Evolutionary conservation across 352 stramenopile genomes (phyloP).

Genomic region (Phytopythium sindhum): DNA sequence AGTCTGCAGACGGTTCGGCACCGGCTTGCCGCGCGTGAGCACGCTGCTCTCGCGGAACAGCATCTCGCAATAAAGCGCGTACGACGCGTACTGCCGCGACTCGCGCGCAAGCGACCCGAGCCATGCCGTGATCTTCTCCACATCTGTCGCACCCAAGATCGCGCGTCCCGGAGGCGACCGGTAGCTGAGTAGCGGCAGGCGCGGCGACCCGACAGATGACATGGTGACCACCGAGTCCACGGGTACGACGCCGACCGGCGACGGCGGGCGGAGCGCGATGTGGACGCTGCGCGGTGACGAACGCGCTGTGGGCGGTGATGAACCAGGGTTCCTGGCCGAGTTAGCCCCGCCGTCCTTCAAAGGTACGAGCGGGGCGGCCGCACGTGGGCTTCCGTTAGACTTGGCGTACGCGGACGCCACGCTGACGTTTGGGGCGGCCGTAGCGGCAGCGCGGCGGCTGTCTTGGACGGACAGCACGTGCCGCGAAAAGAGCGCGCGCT

Average conservation of each 20-base stretch:
- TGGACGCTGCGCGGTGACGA: background rate
- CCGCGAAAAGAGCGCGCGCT: slow-evolving; percentile 8
- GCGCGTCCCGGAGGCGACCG: slow-evolving; percentile 11
- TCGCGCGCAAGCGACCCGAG: slow-evolving; percentile 49
- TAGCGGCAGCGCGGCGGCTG: background rate
- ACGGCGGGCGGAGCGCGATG: slow-evolving; percentile 17
- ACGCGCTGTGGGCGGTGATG: background rate
- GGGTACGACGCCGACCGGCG: slow-evolving; percentile 29
- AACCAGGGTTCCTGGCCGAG: background rate
- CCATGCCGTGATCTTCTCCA: slow-evolving; percentile 65
- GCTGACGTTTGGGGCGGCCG: background rate
- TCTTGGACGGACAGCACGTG: slow-evolving; percentile 6
- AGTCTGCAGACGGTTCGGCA: slow-evolving; percentile 66
- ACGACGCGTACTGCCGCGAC: slow-evolving; percentile 46
- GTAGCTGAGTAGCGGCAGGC: slow-evolving; percentile 6
- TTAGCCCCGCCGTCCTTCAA: background rate
- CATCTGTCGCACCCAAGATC: slow-evolving; percentile 38
- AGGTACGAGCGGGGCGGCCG: background rate
- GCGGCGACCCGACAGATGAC: slow-evolving; percentile 8
- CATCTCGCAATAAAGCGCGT: slow-evolving; percentile 72
- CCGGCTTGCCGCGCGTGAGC: slow-evolving; percentile 54
- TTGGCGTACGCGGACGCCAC: background rate
- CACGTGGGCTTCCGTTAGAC: slow-evolving; percentile 8
- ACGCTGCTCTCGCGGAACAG: slow-evolving; percentile 62
- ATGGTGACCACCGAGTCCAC: slow-evolving; percentile 21